Base-by-base conservation (phyloP, 441 rosid species). In the California macrophylla region DNA sequence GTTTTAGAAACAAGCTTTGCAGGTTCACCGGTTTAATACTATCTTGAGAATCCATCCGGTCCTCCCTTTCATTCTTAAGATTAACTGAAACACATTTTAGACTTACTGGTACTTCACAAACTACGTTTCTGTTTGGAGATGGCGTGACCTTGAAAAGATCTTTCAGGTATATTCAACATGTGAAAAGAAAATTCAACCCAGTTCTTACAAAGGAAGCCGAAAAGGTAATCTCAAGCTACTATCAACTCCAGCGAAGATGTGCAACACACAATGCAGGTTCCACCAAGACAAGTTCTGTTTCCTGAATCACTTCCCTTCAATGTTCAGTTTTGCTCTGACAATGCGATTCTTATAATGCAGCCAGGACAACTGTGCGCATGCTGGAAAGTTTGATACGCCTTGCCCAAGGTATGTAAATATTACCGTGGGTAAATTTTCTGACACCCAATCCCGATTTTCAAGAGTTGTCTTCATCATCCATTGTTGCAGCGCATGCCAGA, bases 361-460 rank as follows among this genome's bases (percentile, higher is more conserved):
- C 97, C 38, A 88, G 97, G 76, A 94, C 96, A 76, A 94, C 97
- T 3, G 93, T 92, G 78, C 90, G 96, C 70, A 94, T 94, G 98
- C 77, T 94, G 73, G 98, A 94, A 86, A 94, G 98, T 84, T 81
- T 94, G 84, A 90, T 92, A 67, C 92, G 97, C 79, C 81, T 94
- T 23, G 97, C 97, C 73, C 98, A 94, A 94, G 98, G 96, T 91
- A 79, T 68, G 72, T 64, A 72, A 20, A 15, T 3, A 4, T 16
- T 66, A 42, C n/a, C 20, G 20, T 68, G 73, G 54, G 34, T 69
- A 26, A 3, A 45, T 56, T 30, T 16, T 60, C 30, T 13, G n/a
- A 26, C 6, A 15, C n/a, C 28, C 26, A 47, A 30, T 18, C 34
- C 23, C 23, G 5, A 50, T 54, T 24, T 30, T 18, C 4, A 60